These are phyloP conservation scores for Beauveria sp. DNA, from an alignment of 2,329 filamentous ascomycete species.

Conservation along the genomic window DNA sequence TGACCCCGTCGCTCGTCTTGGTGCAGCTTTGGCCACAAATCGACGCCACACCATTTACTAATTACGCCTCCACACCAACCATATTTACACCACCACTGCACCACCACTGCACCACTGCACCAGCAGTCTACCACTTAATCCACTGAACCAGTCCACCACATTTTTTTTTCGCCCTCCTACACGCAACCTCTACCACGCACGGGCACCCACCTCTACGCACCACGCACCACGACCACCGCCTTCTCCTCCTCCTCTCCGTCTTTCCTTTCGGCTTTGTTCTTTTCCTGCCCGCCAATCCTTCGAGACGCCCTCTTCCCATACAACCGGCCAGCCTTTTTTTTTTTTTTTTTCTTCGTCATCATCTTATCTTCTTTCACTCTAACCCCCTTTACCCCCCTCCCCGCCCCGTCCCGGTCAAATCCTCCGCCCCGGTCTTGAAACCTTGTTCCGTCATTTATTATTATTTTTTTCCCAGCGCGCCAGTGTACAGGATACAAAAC, in stretches of 20 bases:
- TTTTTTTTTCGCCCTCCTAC: no score
- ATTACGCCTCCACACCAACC: no score
- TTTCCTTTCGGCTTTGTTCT: neutral
- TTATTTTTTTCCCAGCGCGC: neutral
- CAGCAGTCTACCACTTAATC: no score
- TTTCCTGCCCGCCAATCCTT: neutral
- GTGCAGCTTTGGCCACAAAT: no score
- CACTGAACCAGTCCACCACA: no score
- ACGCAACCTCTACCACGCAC: neutral
- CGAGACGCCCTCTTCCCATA: neutral
- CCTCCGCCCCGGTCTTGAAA: neutral
- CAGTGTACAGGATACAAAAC: neutral
- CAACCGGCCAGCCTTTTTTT: neutral
- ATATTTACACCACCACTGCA: no score
- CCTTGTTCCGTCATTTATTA: neutral
- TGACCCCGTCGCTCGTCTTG: no score
- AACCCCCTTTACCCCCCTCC: neutral
- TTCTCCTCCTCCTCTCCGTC: neutral
- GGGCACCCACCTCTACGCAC: neutral
- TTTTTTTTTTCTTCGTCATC: neutral
- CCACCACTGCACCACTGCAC: no score
- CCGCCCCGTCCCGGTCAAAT: neutral
- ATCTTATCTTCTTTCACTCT: neutral
- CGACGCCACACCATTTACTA: no score
- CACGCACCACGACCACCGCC: neutral